Evolutionary conservation across 148 eudicot species (phyloP).

Genomic region (Diospyros kaki): DNA sequence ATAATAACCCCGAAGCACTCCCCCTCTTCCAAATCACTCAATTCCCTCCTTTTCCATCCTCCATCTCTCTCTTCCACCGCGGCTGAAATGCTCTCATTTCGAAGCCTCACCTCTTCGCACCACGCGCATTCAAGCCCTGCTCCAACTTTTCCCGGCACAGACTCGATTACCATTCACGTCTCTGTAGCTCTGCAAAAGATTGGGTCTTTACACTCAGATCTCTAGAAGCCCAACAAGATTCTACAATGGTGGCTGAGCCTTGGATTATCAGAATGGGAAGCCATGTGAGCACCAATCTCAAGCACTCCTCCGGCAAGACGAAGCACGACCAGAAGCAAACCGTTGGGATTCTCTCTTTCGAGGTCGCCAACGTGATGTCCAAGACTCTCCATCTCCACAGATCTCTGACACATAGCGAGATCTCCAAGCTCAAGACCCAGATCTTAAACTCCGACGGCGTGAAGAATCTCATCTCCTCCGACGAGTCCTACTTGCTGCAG

Average conservation of each 20-base stretch:
- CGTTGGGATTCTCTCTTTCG: constrained; percentile 80
- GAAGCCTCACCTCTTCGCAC: not conserved
- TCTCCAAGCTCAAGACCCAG: constrained; percentile 48
- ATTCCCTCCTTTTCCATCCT: constrained; percentile 17
- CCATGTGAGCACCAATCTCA: constrained; percentile 74
- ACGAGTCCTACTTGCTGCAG: constrained; percentile 52
- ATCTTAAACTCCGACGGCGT: constrained; percentile 66
- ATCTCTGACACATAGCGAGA: constrained; percentile 49
- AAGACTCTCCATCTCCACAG: constrained; percentile 66
- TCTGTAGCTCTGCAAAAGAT: no score
- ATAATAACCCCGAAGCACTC: not conserved
- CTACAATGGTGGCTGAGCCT: constrained; percentile 82
- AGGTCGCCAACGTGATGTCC: constrained; percentile 91
- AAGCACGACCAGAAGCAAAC: constrained; percentile 27
- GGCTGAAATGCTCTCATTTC: constrained; percentile 14
- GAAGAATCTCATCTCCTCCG: constrained; percentile 42
- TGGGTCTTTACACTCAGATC: no score
- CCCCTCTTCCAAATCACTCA: constrained; percentile 16
- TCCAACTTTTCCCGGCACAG: constrained; percentile 20
- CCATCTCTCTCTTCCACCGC: not conserved
- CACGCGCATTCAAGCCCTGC: constrained; percentile 16
- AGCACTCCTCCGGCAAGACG: constrained; percentile 26
- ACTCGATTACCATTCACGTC: constrained; percentile 2
- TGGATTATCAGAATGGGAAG: constrained; percentile 75
- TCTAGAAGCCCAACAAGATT: no score